phyloP scores from a whole-genome alignment of 169 alveolate genomes.

The Fabrea salina region DNA sequence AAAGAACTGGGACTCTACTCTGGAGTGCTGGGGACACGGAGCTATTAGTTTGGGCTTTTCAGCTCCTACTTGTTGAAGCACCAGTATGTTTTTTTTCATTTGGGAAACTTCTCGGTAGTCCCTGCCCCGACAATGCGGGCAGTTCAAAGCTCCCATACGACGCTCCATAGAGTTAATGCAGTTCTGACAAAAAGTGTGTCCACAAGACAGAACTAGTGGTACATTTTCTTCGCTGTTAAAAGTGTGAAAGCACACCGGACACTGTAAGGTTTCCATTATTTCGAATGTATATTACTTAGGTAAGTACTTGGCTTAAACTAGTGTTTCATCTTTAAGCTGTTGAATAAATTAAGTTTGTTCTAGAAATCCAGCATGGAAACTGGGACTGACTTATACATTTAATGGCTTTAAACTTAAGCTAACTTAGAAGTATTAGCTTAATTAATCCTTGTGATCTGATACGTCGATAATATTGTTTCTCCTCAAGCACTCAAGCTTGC shows the following conservation, averaged over 20 bases:
- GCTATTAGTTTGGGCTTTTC: background rate
- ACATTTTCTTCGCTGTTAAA: background rate
- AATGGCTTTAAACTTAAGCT: no score
- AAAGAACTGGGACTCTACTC: background rate
- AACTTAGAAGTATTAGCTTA: no score
- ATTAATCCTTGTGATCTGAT: no score
- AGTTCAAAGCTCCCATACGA: conserved; percentile 22
- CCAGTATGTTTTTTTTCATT: conserved; percentile 9
- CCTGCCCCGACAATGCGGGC: conserved; percentile 13
- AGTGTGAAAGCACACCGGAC: conserved; percentile 22
- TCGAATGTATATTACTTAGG: no score
- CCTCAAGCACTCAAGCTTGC: background rate
- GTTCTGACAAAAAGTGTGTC: conserved; percentile 12
- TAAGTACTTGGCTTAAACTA: no score
- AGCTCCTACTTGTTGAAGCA: background rate
- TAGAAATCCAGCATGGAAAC: no score
- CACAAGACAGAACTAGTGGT: conserved; percentile 23
- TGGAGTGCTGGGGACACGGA: background rate
- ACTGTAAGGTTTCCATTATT: background rate
- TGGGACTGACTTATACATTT: no score
- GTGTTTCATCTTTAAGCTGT: no score
- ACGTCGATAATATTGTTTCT: no score
- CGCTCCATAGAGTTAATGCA: conserved; percentile 4
- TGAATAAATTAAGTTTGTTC: no score
- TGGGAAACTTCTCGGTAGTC: conserved; percentile 17